These are phyloP conservation scores for Daldinia bambusicola DNA, from an alignment of 495 filamentous ascomycete genomes.

Conservation along the genomic window DNA sequence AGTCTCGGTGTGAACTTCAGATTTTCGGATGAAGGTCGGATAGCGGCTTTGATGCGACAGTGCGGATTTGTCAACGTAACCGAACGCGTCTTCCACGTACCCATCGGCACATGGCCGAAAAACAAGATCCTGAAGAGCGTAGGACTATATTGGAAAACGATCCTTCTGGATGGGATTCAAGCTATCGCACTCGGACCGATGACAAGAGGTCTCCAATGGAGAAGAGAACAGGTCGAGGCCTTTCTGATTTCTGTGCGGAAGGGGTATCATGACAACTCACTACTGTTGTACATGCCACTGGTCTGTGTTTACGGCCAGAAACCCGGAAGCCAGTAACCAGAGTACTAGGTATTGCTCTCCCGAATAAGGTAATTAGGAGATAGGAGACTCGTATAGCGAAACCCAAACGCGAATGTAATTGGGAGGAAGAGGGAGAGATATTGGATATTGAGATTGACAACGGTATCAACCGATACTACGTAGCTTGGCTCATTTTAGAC, in stretches of 20 bases:
- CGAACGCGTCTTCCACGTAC: constrained; percentile 69
- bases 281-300: constrained; percentile 62
- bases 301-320: constrained; percentile 63
- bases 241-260: constrained; percentile 58
- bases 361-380: constrained; percentile 12
- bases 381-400: neutral
- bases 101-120: constrained; percentile 73
- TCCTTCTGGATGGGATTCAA: constrained; percentile 68
- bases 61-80: constrained; percentile 69
- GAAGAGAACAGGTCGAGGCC: constrained; percentile 57
- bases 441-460: constrained; percentile 16
- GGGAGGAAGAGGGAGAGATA: neutral
- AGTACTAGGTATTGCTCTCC: neutral
- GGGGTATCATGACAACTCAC: constrained; percentile 57
- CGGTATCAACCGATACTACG: constrained; percentile 23
- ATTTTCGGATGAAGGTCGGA: constrained; percentile 59
- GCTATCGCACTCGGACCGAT: constrained; percentile 71
- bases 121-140: constrained; percentile 71
- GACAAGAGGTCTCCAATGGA: constrained; percentile 65
- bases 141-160: constrained; percentile 66
- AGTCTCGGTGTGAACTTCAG: constrained; percentile 63
- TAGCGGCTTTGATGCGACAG: constrained; percentile 60
- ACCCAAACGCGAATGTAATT: constrained; percentile 3
- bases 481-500: constrained; percentile 40
- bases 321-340: constrained; percentile 35